These are phyloP conservation scores for Plasmodium vivax DNA, from an alignment of 169 alveolate genomes.

Conservation along the genomic window DNA sequence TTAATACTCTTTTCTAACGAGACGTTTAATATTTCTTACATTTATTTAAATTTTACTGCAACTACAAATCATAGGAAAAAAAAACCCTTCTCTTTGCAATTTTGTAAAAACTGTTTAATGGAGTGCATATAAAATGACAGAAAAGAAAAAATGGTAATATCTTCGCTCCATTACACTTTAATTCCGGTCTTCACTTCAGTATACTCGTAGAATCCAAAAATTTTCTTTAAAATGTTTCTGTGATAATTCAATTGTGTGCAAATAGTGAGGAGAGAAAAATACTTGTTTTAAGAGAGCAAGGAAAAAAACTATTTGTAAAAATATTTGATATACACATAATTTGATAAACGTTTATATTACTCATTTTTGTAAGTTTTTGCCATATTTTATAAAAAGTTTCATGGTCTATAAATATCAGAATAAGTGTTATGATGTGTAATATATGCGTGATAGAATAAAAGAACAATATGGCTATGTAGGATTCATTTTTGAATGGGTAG, in stretches of 20 bases:
- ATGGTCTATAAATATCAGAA: neutral
- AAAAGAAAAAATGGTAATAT: neutral
- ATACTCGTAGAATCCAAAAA: neutral
- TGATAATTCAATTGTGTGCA: neutral
- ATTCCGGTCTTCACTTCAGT: neutral
- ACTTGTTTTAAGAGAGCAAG: neutral
- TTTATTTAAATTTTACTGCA: neutral
- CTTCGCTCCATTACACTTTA: neutral
- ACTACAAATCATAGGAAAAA: neutral
- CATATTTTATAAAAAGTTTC: neutral
- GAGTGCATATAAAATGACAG: neutral
- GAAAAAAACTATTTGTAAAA: neutral
- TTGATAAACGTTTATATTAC: neutral
- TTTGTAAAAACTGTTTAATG: neutral
- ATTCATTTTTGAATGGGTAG: neutral
- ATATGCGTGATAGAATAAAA: neutral
- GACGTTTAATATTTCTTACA: neutral
- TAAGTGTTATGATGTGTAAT: neutral
- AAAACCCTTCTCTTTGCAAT: neutral
- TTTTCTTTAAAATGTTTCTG: neutral
- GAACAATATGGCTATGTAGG: neutral
- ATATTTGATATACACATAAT: neutral
- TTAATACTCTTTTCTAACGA: neutral
- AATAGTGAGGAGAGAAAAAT: neutral
- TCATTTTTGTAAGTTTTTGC: neutral